Percentiles rank a stretch among this genome's conserved stretches.
These are phyloP conservation scores for Verbascum thapsus DNA, from an alignment of 257 asterid species.

Conservation along the genomic window DNA sequence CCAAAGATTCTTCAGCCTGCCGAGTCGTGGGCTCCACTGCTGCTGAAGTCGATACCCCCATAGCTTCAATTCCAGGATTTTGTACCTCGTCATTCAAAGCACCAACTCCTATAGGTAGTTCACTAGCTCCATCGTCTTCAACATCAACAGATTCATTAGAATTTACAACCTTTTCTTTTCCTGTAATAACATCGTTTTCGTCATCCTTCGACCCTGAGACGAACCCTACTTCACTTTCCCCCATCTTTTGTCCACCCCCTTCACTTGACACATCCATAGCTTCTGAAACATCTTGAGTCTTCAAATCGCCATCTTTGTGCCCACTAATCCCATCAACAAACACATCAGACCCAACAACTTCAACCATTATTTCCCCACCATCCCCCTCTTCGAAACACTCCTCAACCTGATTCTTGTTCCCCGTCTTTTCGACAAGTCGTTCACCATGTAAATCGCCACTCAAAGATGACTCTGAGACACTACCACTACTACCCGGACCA, in stretches of 20 bases:
- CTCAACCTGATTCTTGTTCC: constrained; percentile 43
- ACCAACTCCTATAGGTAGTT: constrained; percentile 30
- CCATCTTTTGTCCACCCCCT: constrained; percentile 33
- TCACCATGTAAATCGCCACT: constrained; percentile 38
- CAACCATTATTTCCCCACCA: constrained; percentile 77
- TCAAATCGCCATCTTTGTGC: constrained; percentile 37
- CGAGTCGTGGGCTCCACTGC: constrained; percentile 3
- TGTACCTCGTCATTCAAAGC: constrained; percentile 38
- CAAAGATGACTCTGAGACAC: constrained; percentile 40
- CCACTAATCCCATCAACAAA: constrained; percentile 74
- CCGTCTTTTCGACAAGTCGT: constrained; percentile 34
- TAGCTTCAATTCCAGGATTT: constrained; percentile 46
- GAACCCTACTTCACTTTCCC: constrained; percentile 28
- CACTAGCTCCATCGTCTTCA: constrained; percentile 27
- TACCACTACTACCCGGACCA: constrained; percentile 47
- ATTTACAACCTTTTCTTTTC: constrained; percentile 26
- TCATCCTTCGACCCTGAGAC: constrained; percentile 28
- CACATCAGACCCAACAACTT: constrained; percentile 82
- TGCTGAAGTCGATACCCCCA: constrained; percentile 28
- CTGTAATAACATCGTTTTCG: constrained; percentile 25
- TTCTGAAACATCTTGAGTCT: constrained; percentile 30
- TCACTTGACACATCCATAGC: constrained; percentile 23
- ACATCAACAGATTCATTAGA: constrained; percentile 30
- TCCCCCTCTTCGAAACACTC: constrained; percentile 49
- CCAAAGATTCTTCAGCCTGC: constrained; percentile 24